These are phyloP conservation scores for Botrytis porri DNA, from an alignment of 2,329 filamentous ascomycete species.

Conservation along the genomic window DNA sequence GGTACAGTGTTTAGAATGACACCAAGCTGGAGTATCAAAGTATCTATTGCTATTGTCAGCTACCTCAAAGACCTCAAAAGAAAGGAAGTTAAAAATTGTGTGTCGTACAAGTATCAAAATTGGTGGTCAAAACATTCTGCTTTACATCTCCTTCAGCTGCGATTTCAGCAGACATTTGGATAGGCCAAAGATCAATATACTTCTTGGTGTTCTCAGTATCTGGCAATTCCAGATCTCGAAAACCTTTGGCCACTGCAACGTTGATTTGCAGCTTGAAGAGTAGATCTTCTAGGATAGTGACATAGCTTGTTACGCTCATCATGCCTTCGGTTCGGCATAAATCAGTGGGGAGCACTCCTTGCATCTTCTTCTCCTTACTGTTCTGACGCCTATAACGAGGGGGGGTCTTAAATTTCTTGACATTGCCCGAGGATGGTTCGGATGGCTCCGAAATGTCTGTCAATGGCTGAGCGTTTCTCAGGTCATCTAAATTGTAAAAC, in stretches of 20 bases:
- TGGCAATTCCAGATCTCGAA: constrained; percentile 72
- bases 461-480: constrained; percentile 57
- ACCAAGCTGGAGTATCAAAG: constrained; percentile 80
- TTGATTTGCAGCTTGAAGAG: constrained; percentile 76
- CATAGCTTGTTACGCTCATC: constrained; percentile 69
- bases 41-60: constrained; percentile 49
- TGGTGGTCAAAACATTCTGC: constrained; percentile 71
- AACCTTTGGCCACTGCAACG: constrained; percentile 79
- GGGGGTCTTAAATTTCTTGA: constrained; percentile 21
- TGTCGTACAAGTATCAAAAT: constrained; percentile 80
- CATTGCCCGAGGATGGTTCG: constrained; percentile 36
- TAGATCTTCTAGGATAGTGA: constrained; percentile 80
- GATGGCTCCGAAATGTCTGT: constrained; percentile 54
- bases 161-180: constrained; percentile 88
- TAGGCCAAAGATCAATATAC: constrained; percentile 86
- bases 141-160: constrained; percentile 61
- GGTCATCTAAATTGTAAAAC: constrained; percentile 76
- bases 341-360: constrained; percentile 65
- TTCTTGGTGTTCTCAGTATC: constrained; percentile 60
- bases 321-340: constrained; percentile 64
- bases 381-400: constrained; percentile 46
- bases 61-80: neutral
- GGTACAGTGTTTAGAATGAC: constrained; percentile 81
- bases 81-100: neutral
- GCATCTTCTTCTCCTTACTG: constrained; percentile 54